Base-by-base conservation (phyloP, 1,139 yeast genomes). In the Magnusiomyces ingens region DNA sequence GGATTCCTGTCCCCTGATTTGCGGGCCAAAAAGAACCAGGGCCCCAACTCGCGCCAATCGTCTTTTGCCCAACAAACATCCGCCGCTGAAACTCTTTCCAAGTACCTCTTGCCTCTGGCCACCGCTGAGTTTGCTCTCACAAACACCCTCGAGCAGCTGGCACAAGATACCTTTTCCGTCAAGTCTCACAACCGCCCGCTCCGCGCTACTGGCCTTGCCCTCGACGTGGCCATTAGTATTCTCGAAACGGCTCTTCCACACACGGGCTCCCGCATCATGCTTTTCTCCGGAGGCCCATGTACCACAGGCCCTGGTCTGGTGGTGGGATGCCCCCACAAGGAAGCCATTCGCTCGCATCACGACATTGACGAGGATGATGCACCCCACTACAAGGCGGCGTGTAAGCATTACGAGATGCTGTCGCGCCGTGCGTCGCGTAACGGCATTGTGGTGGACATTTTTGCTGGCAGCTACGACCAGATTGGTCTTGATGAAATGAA, bases 381-480 rank as follows among this genome's bases (percentile, higher is more conserved):
- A n/a, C 52, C 54, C 6, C 97, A 93, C 71, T 88, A 85, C 75
- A 88, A 90, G 69, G 88, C 89, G 71, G 96, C 99, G 1, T 79
- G 78, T 63, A 86, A 89, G 70, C 91, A 82, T 67, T 94, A 91
- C 71, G 95, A 88, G 60, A 75, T 77, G 32, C 70, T 93, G 51
- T 88, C 96, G 42, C 80, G 82, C 53, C 85, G 86, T 62, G 84
- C 84, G 13, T 74, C 87, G 35, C 79, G 81, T 53, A 86, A 88
- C 67, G 88, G 94, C 26, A 97, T 90, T 66, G 81, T 94, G 22
- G 83, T 93, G 53, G 99, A 93, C 71, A 82, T 93, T 52, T 91
- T 90, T 73, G 98, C 96, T 42, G 99, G 99, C 57, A 90, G 97
- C 73, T 91, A 90, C 68, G 99, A 93, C 73, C 99, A 93, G 76